phyloP scores from a whole-genome alignment of 73 alveolate species.

The Paramecium sonneborni region DNA sequence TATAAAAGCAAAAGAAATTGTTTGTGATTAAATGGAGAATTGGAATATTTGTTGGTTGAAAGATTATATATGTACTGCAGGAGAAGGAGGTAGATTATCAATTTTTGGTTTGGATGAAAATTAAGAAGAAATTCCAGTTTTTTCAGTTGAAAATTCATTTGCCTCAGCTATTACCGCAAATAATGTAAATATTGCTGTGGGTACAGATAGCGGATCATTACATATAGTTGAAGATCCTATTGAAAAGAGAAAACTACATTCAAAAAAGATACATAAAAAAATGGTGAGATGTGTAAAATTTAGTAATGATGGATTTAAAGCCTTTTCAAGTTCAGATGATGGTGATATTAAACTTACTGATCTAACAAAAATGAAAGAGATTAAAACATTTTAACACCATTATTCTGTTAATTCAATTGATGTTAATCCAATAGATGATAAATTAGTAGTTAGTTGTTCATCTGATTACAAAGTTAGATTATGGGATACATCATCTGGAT shows the following conservation, averaged over 20 bases:
- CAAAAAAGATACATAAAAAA: slow-evolving; percentile 28
- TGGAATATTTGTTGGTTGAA: slow-evolving; percentile 64
- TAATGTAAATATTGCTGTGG: slow-evolving; percentile 50
- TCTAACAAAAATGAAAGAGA: slow-evolving; percentile 54
- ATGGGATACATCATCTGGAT: slow-evolving; percentile 65
- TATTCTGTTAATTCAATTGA: slow-evolving; percentile 56
- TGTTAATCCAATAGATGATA: slow-evolving; percentile 62
- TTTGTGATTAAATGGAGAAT: slow-evolving; percentile 63
- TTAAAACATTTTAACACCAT: slow-evolving; percentile 43
- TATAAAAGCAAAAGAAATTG: slow-evolving; percentile 24
- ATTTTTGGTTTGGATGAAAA: slow-evolving; percentile 1
- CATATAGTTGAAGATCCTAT: slow-evolving; percentile 51
- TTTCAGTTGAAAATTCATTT: slow-evolving; percentile 52
- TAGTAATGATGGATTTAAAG: slow-evolving; percentile 51
- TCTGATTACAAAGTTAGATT: slow-evolving; percentile 62
- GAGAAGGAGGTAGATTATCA: slow-evolving; percentile 66
- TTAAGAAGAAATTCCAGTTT: not conserved
- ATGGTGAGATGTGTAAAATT: slow-evolving; percentile 55
- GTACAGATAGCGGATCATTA: slow-evolving; percentile 58
- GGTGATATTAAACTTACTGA: slow-evolving; percentile 57
- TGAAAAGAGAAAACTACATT: slow-evolving; percentile 35
- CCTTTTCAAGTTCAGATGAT: slow-evolving; percentile 63
- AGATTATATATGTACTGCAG: slow-evolving; percentile 58
- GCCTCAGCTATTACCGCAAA: slow-evolving; percentile 54
- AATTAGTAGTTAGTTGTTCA: slow-evolving; percentile 59